Evolutionary conservation across 768 basidiomycete species (phyloP).

Genomic region (Hygrocybe punicea): DNA sequence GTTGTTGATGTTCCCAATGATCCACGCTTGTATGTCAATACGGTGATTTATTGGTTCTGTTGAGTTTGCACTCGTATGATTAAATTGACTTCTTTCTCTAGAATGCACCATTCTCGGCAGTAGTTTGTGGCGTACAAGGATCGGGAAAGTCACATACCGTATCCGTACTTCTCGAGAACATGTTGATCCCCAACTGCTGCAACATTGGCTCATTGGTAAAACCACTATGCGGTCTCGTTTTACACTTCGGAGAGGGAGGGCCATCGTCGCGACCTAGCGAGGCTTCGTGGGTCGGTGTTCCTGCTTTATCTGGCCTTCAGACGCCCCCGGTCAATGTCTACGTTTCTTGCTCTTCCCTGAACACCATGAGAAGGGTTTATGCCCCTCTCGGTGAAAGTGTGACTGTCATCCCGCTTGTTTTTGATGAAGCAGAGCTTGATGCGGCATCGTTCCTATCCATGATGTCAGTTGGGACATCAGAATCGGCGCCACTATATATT

Average conservation of each 20-base stretch:
- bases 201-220: slow-evolving; percentile 51
- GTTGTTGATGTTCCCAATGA: slow-evolving; percentile 37
- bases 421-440: slow-evolving; percentile 61
- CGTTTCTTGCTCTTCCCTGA: slow-evolving; percentile 59
- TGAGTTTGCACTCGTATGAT: background rate
- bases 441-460: slow-evolving; percentile 66
- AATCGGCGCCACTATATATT: slow-evolving; percentile 64
- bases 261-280: slow-evolving; percentile 55
- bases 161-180: slow-evolving; percentile 63
- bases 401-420: slow-evolving; percentile 50
- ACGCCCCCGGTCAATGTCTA: slow-evolving; percentile 46
- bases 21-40: slow-evolving; percentile 63
- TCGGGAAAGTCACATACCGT: slow-evolving; percentile 75
- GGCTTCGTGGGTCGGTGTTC: slow-evolving; percentile 56
- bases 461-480: slow-evolving; percentile 67
- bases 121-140: slow-evolving; percentile 75
- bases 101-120: slow-evolving; percentile 72
- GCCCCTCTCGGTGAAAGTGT: slow-evolving; percentile 48
- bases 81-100: slow-evolving; percentile 27
- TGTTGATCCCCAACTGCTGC: slow-evolving; percentile 55
- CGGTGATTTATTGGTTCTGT: slow-evolving; percentile 36
- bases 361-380: slow-evolving; percentile 59
- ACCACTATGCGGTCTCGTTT: slow-evolving; percentile 58
- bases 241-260: slow-evolving; percentile 71
- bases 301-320: slow-evolving; percentile 28